Base-by-base conservation (phyloP, 169 alveolate genomes). In the Pseudocohnilembus persalinus region DNA sequence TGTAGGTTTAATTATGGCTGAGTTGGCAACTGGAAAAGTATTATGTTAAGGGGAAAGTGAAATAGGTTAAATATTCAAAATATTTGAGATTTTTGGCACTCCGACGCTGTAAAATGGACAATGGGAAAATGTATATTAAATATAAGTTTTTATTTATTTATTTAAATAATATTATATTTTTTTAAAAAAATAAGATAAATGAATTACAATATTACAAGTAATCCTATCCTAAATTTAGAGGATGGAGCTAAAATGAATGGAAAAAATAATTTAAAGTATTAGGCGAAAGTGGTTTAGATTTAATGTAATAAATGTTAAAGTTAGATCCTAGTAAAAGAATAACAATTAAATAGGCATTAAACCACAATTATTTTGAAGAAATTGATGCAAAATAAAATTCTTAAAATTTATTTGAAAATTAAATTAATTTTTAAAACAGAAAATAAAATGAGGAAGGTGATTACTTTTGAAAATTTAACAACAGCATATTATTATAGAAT, bases 1-100 rank as follows among this genome's bases (percentile, higher is more conserved):
- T 78, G 92, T 97, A 20, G 99, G 99, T 28, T 97, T 99, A 81
- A 96, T 96, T 20, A 92, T 95, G 85, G 92, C 93, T 79, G 98
- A 96, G 87, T 83, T 96, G 93, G 90, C 94, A 1, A 95, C 94
- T n/a, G 91, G 95, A 79, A 94, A 87, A 32, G 96, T 98, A 20
- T 84, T 96, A 0, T 94, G 95, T 76, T 90, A 94, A 31, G 98
- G 98, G 64, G 97, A 94, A 82, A 92, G 96, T 33, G 98, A 96
- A 84, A 94, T 92, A n/a, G 98, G 94, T 84, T 91, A 94, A 91
- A 93, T 96, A 27, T 95, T 94, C 88, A 93, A 95, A 86, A 96
- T 96, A 24, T 96, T 96, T 49, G 20, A 49, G 20, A 20, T 49
- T 49, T 49, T 11, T 49, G 68, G 68, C 4, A 49, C 68, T 11